Evolutionary conservation across 768 basidiomycete species (phyloP).

Genomic region (Tubosaeta sp.): DNA sequence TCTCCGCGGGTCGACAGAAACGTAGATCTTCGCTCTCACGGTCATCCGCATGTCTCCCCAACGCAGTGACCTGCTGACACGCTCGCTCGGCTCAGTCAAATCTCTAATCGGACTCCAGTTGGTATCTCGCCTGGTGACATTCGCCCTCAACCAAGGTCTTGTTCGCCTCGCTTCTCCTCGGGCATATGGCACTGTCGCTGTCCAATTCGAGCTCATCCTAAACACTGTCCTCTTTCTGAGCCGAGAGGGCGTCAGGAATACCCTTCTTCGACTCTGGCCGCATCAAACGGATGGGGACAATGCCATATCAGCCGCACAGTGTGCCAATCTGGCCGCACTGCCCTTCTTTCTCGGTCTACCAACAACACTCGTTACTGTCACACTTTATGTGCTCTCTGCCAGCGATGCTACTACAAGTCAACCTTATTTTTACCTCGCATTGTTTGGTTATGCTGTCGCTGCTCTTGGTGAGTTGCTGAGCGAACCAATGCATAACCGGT

Average conservation of each 20-base stretch:
- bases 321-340: slow-evolving; percentile 51
- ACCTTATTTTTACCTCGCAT: slow-evolving; percentile 57
- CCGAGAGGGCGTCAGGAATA: slow-evolving; percentile 89
- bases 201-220: slow-evolving; percentile 90
- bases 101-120: slow-evolving; percentile 86
- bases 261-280: slow-evolving; percentile 61
- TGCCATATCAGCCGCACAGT: slow-evolving; percentile 12
- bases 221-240: slow-evolving; percentile 90
- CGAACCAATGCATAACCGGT: slow-evolving; percentile 81
- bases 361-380: slow-evolving; percentile 48
- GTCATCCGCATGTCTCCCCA: slow-evolving; percentile 3
- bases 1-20: not conserved
- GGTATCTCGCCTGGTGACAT: slow-evolving; percentile 80
- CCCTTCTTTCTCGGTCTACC: slow-evolving; percentile 70
- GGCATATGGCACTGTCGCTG: slow-evolving; percentile 84
- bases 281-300: slow-evolving; percentile 8
- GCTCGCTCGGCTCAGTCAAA: slow-evolving; percentile 40
- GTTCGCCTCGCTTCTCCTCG: slow-evolving; percentile 80
- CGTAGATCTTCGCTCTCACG: not conserved
- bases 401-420: slow-evolving; percentile 54
- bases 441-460: slow-evolving; percentile 67
- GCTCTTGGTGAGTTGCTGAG: slow-evolving; percentile 74
- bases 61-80: slow-evolving; percentile 18
- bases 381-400: slow-evolving; percentile 53
- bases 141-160: slow-evolving; percentile 82